Conservation (phyloP, 2,329 filamentous ascomycete genomes). For the Colletotrichum trifolii region DNA sequence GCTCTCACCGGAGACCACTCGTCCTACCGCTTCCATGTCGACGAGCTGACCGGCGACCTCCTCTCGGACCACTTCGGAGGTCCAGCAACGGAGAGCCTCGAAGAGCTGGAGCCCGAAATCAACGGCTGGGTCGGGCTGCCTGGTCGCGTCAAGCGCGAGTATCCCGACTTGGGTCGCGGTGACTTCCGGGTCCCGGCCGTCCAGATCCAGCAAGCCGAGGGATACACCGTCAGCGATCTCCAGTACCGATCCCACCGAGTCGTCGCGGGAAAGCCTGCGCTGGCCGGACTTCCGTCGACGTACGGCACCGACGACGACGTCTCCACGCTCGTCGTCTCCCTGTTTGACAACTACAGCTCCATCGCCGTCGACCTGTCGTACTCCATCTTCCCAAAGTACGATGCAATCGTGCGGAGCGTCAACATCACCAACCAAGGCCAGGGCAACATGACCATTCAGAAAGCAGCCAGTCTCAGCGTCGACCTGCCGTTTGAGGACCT, state of each 20-base stretch:
- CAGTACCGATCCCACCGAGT: conserved; percentile 68
- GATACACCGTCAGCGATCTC: conserved; percentile 69
- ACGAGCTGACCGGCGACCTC: conserved; percentile 65
- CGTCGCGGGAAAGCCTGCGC: conserved; percentile 63
- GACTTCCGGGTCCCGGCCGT: conserved; percentile 72
- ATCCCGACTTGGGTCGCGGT: conserved; percentile 71
- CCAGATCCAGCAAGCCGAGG: conserved; percentile 67
- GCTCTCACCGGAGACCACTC: conserved; percentile 65
- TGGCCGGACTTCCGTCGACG: conserved; percentile 68
- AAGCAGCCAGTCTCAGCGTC: conserved; percentile 69
- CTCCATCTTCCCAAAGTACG: conserved; percentile 70
- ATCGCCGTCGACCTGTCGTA: conserved; percentile 70
- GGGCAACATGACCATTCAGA: conserved; percentile 62
- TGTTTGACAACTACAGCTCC: conserved; percentile 69
- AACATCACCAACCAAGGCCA: conserved; percentile 69
- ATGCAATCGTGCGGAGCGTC: conserved; percentile 71
- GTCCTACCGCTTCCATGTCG: conserved; percentile 73
- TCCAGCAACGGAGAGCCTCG: conserved; percentile 59
- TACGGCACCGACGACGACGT: conserved; percentile 67
- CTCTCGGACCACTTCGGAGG: conserved; percentile 72
- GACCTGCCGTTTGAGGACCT: conserved; percentile 70
- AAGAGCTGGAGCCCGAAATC: conserved; percentile 46
- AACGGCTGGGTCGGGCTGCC: conserved; percentile 65
- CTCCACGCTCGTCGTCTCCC: conserved; percentile 66
- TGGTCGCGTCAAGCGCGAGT: conserved; percentile 66